Percentiles rank a stretch among this genome's conserved stretches.
These are phyloP conservation scores for Curvularia eragrostidis DNA, from an alignment of 2,329 filamentous ascomycete species.

Conservation along the genomic window DNA sequence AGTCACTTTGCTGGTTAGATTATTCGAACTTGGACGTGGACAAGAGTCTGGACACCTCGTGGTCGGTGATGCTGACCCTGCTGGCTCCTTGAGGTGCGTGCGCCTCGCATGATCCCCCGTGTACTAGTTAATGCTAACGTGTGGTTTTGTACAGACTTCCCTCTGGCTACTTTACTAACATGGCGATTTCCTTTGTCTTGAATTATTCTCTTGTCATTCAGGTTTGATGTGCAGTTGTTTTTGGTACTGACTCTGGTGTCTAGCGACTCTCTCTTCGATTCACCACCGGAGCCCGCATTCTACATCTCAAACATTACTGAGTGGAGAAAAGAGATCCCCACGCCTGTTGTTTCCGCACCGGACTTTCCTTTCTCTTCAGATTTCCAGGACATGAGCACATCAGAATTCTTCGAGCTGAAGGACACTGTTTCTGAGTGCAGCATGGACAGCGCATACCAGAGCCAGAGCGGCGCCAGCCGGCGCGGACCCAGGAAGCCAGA, in stretches of 20 bases:
- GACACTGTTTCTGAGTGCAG: conserved; percentile 50
- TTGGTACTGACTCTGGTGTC: conserved; percentile 47
- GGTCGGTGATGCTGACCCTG: neutral
- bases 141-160: conserved; percentile 13
- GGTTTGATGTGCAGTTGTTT: conserved; percentile 26
- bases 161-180: conserved; percentile 42
- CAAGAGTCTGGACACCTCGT: neutral
- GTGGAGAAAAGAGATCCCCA: conserved; percentile 51
- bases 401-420: conserved; percentile 46
- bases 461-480: conserved; percentile 48
- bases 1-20: too few species aligned
- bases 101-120: neutral
- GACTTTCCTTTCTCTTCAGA: conserved; percentile 47
- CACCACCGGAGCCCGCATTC: conserved; percentile 44
- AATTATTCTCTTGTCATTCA: conserved; percentile 21
- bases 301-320: conserved; percentile 50
- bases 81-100: conserved; percentile 28
- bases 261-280: conserved; percentile 51
- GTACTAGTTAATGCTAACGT: conserved; percentile 20
- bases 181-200: conserved; percentile 44
- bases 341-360: conserved; percentile 41
- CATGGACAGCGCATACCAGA: conserved; percentile 54
- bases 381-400: conserved; percentile 44
- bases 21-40: neutral
- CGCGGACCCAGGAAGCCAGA: conserved; percentile 38